Base-by-base conservation (phyloP, 2,329 filamentous ascomycete species). In the Taxawa tesnikishii region DNA sequence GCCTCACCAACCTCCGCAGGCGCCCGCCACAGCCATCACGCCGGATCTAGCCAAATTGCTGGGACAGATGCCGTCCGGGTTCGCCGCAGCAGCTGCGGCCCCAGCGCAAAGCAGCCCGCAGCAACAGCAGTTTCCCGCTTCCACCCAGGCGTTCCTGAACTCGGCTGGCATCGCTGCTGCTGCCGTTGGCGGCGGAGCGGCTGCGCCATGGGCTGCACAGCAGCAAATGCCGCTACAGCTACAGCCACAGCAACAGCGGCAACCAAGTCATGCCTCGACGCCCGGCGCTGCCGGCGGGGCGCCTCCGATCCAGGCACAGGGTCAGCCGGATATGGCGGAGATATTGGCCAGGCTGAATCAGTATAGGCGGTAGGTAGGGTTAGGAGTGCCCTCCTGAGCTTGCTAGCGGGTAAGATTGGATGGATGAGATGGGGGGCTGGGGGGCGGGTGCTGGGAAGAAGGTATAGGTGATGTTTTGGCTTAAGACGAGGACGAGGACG, bases 291-390 rank as follows among this genome's bases (percentile, higher is more conserved):
- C n/a, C n/a, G n/a, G n/a, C n/a, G n/a, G n/a, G n/a, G n/a, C n/a
- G n/a, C n/a, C n/a, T n/a, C n/a, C n/a, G n/a, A n/a, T n/a, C n/a
- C 41, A 40, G 15, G 39, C 43, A 16, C 40, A 41, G 25, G 46
- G 45, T 23, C 55, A 56, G 37, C 55, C 59, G 21, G 60, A 67
- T 43, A 75, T 84, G 44, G 71, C 79, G 50, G 79, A 81, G 45
- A 82, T 85, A 31, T 79, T 85, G 70, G 75, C 77, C 10, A 75
- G 82, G 45, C 58, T 84, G 37, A 71, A 76, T 28, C 73, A 70
- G 43, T 79, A 73, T 47, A 66, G 75, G 40, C 68, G 75, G 48
- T 73, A 23, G 19, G n/a, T n/a, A n/a, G n/a, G n/a, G n/a, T n/a
- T n/a, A n/a, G n/a, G n/a, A n/a, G n/a, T n/a, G n/a, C n/a, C n/a